Conservation (phyloP, 225 moss, liverwort and hornwort genomes). For the Pleurozium schreberi region DNA sequence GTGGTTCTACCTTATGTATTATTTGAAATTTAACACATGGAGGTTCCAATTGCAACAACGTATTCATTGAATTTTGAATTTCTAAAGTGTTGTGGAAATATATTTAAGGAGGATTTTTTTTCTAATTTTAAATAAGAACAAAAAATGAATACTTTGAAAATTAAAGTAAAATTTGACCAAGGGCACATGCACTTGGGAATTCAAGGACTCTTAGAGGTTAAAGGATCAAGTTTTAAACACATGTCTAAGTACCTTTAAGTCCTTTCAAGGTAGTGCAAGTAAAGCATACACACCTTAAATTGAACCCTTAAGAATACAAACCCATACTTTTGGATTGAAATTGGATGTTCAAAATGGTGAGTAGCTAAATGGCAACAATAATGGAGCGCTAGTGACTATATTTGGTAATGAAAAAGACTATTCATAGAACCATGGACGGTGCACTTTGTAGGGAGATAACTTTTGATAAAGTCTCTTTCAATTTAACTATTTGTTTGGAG, state of each 20-base stretch:
- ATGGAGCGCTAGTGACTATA: not conserved
- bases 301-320: no score
- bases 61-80: not conserved
- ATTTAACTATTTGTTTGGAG: not conserved
- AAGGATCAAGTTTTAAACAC: not conserved
- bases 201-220: not conserved
- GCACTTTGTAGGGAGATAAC: not conserved
- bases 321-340: not conserved
- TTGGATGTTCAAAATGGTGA: no score
- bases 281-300: not conserved
- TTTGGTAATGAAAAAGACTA: not conserved
- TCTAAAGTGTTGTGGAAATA: no score
- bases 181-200: not conserved
- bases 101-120: not conserved
- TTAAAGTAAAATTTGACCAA: not conserved
- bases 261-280: not conserved
- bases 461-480: not conserved
- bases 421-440: accelerated
- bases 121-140: accelerated
- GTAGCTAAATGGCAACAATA: not conserved
- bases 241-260: not conserved
- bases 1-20: no score
- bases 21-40: not conserved
- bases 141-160: not conserved
- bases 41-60: not conserved